Evolutionary conservation across 2,329 filamentous ascomycete species (phyloP).

Genomic region (Tolypocladium paradoxum): DNA sequence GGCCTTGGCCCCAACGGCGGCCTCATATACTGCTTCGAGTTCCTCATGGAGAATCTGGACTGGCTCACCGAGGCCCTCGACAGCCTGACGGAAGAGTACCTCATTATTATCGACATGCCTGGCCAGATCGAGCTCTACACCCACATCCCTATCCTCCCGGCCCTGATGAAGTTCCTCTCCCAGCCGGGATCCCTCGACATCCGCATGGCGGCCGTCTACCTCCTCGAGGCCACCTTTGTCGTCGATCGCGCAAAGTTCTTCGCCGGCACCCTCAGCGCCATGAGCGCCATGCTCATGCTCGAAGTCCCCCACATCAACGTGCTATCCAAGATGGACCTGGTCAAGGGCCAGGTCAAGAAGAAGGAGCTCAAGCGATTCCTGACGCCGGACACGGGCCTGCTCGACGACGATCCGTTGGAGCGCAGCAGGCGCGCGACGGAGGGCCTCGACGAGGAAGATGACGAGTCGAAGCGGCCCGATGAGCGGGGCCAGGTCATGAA

Average conservation of each 20-base stretch:
- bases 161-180: conserved; percentile 71
- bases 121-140: conserved; percentile 98
- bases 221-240: conserved; percentile 92
- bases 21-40: conserved; percentile 94
- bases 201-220: conserved; percentile 83
- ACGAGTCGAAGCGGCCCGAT: conserved; percentile 48
- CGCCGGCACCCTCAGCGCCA: conserved; percentile 85
- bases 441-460: conserved; percentile 34
- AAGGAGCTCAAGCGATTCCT: conserved; percentile 84
- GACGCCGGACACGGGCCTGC: conserved; percentile 69
- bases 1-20: conserved; percentile 84
- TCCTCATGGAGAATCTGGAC: conserved; percentile 87
- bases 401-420: conserved; percentile 68
- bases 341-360: conserved; percentile 79
- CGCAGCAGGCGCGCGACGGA: conserved; percentile 26
- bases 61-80: conserved; percentile 81
- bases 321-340: conserved; percentile 93
- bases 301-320: conserved; percentile 96
- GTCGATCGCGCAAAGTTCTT: conserved; percentile 97
- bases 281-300: conserved; percentile 98
- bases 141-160: conserved; percentile 84
- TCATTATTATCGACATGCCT: conserved; percentile 98
- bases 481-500: conserved; percentile 64
- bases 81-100: conserved; percentile 80
- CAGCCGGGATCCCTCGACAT: conserved; percentile 74